phyloP scores from a whole-genome alignment of 768 basidiomycete species.

The Serendipita indica region DNA sequence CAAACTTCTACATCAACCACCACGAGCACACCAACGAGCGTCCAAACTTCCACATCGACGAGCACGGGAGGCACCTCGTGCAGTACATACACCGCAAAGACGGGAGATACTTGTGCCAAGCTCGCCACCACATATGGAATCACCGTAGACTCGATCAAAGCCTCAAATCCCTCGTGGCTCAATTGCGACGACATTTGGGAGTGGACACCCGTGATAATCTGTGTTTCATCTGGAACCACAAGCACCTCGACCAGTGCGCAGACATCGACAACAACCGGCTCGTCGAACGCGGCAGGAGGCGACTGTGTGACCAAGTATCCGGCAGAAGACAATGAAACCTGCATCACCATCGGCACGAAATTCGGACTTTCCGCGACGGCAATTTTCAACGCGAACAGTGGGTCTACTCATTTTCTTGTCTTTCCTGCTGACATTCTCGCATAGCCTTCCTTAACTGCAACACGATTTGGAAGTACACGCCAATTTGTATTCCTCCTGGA shows the following conservation, averaged over 20 bases:
- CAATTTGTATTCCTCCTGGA: background rate
- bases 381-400: background rate
- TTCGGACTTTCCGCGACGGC: background rate
- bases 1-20: too few species aligned
- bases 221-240: too few species aligned
- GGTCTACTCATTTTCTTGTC: too few species aligned
- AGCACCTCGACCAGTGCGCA: too few species aligned
- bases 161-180: background rate
- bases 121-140: background rate
- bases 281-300: background rate
- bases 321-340: constrained; percentile 3
- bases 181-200: too few species aligned
- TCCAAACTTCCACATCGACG: too few species aligned
- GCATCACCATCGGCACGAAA: background rate
- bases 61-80: too few species aligned
- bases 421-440: too few species aligned
- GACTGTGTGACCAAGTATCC: background rate
- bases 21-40: too few species aligned
- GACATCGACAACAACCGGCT: background rate
- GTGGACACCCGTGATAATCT: too few species aligned
- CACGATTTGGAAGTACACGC: background rate
- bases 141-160: background rate
- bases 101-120: background rate
- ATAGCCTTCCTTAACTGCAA: background rate
- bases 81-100: background rate